Evolutionary conservation across 2,329 filamentous ascomycete species (phyloP), one percentile per base, ranked within the genome.

Genomic region (Parastagonospora avenae): DNA sequence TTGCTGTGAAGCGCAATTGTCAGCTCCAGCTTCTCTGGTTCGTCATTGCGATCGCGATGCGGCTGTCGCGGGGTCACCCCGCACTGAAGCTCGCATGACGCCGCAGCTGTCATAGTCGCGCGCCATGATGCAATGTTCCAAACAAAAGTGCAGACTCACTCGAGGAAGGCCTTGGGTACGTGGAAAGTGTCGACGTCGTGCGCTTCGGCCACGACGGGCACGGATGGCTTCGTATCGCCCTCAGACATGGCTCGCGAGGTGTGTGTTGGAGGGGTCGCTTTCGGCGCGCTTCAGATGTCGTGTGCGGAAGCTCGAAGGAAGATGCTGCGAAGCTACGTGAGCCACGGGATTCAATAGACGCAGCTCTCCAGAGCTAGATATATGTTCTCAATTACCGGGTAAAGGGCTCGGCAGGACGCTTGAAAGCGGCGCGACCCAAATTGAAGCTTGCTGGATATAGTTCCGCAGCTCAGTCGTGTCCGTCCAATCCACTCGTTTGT

Each of bases 151-250:
- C 33, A 48, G 16, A 37, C 74, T 70, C 60, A 78, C 75, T 73
- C 71, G 51, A 64, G 68, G 58, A 77, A 76, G 4, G 72, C 74
- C 57, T 84, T 76, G 55, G 84, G 84, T 42, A 85, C 81, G 68
- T 84, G 79, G 74, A 77, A 91, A 15, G 88, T 92, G 75, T 90
- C 86, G 63, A 91, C 88, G 70, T 86, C 77, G 75, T 91, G 88
- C 68, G 89, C 88, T 80, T 92, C 89, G 55, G 82, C 80, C 66
- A 92, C 88, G 66, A 89, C 86, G 24, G 67, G 64, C 29, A 16
- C 29, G 12, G 35, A 28, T 14, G 76, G 75, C 62, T 74, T 70
- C 33, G 70, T 66, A 44, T 68, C 55, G 55, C 77, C 77, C 60
- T 79, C 77, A 55, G 77, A 79, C 77, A 79, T 79, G 55, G 44